Evolutionary conservation across 768 basidiomycete genomes (phyloP).

Genomic region (Mycena alexandri): DNA sequence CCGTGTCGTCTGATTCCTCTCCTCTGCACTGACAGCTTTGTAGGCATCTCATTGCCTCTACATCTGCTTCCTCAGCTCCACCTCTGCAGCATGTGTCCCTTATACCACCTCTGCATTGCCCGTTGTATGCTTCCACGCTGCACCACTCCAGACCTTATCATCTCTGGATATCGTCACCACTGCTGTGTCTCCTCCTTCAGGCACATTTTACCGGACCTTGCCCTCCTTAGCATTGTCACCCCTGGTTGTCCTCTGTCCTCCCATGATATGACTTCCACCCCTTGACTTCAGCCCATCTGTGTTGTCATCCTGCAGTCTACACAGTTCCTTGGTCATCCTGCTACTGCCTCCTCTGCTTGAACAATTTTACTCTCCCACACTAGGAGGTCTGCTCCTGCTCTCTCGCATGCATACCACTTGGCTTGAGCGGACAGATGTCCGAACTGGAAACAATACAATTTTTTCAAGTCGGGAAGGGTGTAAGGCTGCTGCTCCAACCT

Average conservation of each 20-base stretch:
- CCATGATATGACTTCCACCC: conserved; percentile 3
- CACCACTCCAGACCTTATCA: conserved; percentile 11
- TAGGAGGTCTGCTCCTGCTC: no score
- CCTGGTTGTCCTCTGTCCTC: conserved; percentile 17
- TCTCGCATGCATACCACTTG: no score
- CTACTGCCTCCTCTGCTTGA: no score
- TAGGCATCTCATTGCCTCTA: conserved; percentile 27
- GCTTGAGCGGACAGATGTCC: no score
- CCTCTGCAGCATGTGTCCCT: conserved; percentile 21
- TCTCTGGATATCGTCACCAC: conserved; percentile 16
- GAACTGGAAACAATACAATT: no score
- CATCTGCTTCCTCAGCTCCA: conserved; percentile 8
- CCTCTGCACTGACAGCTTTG: conserved; percentile 15
- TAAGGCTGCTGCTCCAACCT: no score
- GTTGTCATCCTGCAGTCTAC: conserved; percentile 6
- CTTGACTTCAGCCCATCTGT: conserved; percentile 2
- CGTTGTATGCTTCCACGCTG: conserved; percentile 16
- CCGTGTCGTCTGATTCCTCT: conserved; percentile 25
- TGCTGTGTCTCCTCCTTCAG: no score
- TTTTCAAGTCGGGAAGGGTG: no score
- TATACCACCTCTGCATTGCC: conserved; percentile 23
- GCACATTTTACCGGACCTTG: no score
- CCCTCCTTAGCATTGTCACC: not conserved
- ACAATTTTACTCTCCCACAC: no score
- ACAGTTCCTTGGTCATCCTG: no score